These are phyloP conservation scores for Psilocybe azurescens DNA, from an alignment of 768 basidiomycete species.

Conservation along the genomic window DNA sequence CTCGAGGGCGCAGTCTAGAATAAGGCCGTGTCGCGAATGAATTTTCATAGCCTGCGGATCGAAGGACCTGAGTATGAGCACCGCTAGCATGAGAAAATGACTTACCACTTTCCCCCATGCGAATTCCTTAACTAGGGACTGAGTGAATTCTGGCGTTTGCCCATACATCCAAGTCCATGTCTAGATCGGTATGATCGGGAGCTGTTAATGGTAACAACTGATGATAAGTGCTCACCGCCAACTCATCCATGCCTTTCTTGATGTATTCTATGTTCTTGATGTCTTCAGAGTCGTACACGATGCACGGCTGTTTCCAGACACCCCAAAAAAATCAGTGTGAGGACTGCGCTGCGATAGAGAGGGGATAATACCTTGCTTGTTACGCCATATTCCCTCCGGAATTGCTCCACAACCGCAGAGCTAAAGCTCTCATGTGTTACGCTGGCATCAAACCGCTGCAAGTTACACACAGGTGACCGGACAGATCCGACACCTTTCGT, in stretches of 20 bases:
- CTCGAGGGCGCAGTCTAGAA: conserved; percentile 50
- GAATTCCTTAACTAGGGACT: conserved; percentile 51
- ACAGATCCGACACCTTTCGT: conserved; percentile 91
- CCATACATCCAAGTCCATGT: conserved; percentile 95
- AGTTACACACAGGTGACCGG: conserved; percentile 90
- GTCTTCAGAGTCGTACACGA: conserved; percentile 51
- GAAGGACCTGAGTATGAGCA: not conserved
- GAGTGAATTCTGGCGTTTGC: conserved; percentile 92
- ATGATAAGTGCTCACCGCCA: conserved; percentile 57
- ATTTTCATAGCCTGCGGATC: conserved; percentile 49
- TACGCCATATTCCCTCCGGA: conserved; percentile 60
- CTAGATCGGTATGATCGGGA: conserved; percentile 41
- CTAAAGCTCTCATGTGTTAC: conserved; percentile 77
- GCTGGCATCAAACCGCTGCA: conserved; percentile 55
- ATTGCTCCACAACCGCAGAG: conserved; percentile 69
- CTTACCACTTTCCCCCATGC: conserved; percentile 57
- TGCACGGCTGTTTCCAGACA: conserved; percentile 35
- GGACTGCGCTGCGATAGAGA: not conserved
- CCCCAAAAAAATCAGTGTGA: conserved; percentile 1
- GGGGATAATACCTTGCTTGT: conserved; percentile 31
- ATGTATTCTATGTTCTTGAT: conserved; percentile 62
- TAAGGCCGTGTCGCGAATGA: conserved; percentile 68
- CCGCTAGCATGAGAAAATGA: conserved; percentile 2
- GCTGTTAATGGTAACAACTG: not conserved
- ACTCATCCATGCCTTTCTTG: conserved; percentile 69